phyloP scores from a whole-genome alignment of 2,329 filamentous ascomycete genomes.

The Diaporthe capsici region DNA sequence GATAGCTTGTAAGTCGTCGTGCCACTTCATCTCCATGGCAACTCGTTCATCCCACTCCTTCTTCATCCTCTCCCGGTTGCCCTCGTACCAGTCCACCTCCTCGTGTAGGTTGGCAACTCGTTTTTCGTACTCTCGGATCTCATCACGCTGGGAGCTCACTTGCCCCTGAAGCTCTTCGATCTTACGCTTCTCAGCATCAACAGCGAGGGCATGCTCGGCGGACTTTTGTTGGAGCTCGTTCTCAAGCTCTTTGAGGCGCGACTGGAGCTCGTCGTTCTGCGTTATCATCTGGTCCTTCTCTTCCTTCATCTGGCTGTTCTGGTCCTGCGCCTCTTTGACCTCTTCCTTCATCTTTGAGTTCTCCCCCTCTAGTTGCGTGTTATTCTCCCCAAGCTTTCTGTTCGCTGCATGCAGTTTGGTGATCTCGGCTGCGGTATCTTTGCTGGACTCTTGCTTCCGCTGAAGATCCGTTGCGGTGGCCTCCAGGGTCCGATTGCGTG shows the following conservation, averaged over 20 bases:
- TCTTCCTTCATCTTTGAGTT: not conserved
- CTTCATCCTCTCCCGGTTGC: not conserved
- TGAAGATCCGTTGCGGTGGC: not conserved
- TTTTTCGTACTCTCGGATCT: not conserved
- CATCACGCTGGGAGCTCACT: not conserved
- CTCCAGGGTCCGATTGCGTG: not conserved
- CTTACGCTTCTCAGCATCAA: not conserved
- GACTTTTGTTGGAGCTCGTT: no score
- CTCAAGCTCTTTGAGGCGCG: not conserved
- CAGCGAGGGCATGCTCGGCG: not conserved
- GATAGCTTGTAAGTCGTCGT: accelerated
- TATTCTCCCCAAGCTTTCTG: not conserved
- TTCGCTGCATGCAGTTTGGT: not conserved
- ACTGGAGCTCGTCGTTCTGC: not conserved
- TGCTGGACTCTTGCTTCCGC: not conserved
- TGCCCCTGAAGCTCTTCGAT: not conserved
- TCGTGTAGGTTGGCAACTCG: not conserved
- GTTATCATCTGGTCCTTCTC: not conserved
- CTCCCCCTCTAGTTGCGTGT: not conserved
- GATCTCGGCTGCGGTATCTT: not conserved
- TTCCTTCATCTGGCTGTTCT: not conserved
- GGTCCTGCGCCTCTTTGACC: not conserved
- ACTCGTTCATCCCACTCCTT: not conserved
- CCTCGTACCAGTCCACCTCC: not conserved
- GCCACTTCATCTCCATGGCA: not conserved